phyloP scores from a whole-genome alignment of 768 basidiomycete genomes.

The Tylopilus subfusipes region DNA sequence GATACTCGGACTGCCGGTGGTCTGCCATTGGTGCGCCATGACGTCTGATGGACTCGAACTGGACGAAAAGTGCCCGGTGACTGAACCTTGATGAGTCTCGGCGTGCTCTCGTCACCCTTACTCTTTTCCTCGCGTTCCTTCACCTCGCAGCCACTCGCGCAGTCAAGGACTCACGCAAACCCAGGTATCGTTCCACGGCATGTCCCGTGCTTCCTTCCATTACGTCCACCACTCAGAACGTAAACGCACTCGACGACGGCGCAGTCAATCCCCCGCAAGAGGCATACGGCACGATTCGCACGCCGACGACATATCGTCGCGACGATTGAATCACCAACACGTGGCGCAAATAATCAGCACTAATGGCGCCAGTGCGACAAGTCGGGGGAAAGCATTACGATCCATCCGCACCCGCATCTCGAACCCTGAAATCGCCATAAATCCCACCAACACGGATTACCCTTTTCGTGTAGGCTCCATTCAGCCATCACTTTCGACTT shows the following conservation, averaged over 20 bases:
- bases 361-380: no score
- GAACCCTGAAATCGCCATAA: no score
- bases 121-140: neutral
- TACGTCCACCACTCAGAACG: neutral
- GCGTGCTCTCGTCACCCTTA: neutral
- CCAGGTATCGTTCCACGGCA: neutral
- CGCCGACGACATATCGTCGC: no score
- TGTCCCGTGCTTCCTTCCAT: neutral
- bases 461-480: no score
- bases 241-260: neutral
- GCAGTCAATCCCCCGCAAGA: neutral
- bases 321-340: no score
- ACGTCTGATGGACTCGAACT: no score
- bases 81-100: neutral
- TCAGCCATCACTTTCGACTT: no score
- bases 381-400: no score
- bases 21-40: no score
- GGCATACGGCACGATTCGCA: neutral
- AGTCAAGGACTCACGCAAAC: neutral
- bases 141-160: neutral
- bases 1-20: neutral
- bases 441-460: no score
- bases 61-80: no score
- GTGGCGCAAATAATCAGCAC: neutral
- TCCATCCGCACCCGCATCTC: no score